These are phyloP conservation scores for Thamnidium elegans DNA, from an alignment of 192 early-diverging fungal species.

Conservation along the genomic window DNA sequence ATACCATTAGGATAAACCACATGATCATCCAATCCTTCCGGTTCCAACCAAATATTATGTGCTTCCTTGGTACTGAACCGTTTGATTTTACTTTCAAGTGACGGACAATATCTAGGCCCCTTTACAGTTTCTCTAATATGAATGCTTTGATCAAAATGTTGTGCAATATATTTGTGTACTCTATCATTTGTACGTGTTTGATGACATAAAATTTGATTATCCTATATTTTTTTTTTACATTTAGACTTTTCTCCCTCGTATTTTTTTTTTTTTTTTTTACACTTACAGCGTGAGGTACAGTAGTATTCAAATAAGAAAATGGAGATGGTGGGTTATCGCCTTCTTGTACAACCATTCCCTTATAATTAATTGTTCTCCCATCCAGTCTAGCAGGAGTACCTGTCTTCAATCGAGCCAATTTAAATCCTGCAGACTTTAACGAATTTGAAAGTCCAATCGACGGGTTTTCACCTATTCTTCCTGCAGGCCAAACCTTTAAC, in stretches of 20 bases:
- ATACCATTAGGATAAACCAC: slow-evolving; percentile 82
- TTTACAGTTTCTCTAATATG: slow-evolving; percentile 84
- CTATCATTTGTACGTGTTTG: slow-evolving; percentile 69
- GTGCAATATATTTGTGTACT: slow-evolving; percentile 64
- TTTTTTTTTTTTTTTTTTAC: background rate
- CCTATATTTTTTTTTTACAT: slow-evolving; percentile 14
- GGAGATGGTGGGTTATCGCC: slow-evolving; percentile 72
- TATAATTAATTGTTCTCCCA: slow-evolving; percentile 73
- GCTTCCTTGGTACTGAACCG: slow-evolving; percentile 64
- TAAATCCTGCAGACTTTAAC: slow-evolving; percentile 69
- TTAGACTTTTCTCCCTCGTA: background rate
- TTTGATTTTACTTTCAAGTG: slow-evolving; percentile 77
- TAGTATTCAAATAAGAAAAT: slow-evolving; percentile 73
- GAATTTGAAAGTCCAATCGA: slow-evolving; percentile 76
- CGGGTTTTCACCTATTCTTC: slow-evolving; percentile 70
- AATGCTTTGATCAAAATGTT: slow-evolving; percentile 75
- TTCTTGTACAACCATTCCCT: slow-evolving; percentile 56
- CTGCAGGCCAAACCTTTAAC: slow-evolving; percentile 63
- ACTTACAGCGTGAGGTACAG: slow-evolving; percentile 59
- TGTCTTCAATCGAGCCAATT: slow-evolving; percentile 79
- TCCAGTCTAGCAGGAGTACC: slow-evolving; percentile 76
- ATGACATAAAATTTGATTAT: slow-evolving; percentile 69
- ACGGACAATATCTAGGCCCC: slow-evolving; percentile 80
- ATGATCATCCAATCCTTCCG: slow-evolving; percentile 69
- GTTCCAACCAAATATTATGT: slow-evolving; percentile 79